Base-by-base conservation (phyloP, 2,329 filamentous ascomycete species). In the Orbilia brochopaga region DNA sequence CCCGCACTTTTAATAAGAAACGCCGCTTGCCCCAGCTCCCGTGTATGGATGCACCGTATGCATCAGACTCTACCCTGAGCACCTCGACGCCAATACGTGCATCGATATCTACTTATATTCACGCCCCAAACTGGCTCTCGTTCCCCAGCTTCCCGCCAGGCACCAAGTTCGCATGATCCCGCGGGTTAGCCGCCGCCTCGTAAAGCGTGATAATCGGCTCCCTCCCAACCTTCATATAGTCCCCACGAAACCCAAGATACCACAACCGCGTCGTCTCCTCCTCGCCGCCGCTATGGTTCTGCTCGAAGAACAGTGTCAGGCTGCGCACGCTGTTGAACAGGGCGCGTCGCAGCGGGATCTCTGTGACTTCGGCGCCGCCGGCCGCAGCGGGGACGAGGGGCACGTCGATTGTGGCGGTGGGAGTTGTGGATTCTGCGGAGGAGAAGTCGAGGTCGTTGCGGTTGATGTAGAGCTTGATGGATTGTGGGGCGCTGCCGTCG, bases 201-300 rank as follows among this genome's bases (percentile, higher is more conserved):
- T 97, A 99, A 72, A 96, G 77, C 76, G 97, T 93, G 75, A 89
- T 91, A 5, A 89, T 83, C 0, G 94, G 92, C 78, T 93, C 91
- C 62, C 89, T 84, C 52, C 89, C 94, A 77, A 96, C 80, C 78
- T 88, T 87, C 85, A 94, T 94, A 84, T 91, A 97, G 80, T 96
- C 91, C 23, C 94, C 94, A 81, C 91, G 92, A 82, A 99, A 97
- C 0, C 90, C 94, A 64, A 97, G 74, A 80, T 97, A 99, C 73
- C 84, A 87, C 1, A 97, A 79, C 54, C 87, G 84, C 50, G 90
- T 93, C 62, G 89, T 87, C 62, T 95, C 90, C 78, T 92, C 90
- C 13, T 91, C 90, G 0, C 87, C 91, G 10, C 78, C 77, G 53
- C 86, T 85, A 44, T 76, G 96, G 78, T 97, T 99, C 79, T 97